Evolutionary conservation across 2,329 filamentous ascomycete genomes (phyloP), one percentile per base, ranked within the genome.

Genomic region (Nothopassalora personata): DNA sequence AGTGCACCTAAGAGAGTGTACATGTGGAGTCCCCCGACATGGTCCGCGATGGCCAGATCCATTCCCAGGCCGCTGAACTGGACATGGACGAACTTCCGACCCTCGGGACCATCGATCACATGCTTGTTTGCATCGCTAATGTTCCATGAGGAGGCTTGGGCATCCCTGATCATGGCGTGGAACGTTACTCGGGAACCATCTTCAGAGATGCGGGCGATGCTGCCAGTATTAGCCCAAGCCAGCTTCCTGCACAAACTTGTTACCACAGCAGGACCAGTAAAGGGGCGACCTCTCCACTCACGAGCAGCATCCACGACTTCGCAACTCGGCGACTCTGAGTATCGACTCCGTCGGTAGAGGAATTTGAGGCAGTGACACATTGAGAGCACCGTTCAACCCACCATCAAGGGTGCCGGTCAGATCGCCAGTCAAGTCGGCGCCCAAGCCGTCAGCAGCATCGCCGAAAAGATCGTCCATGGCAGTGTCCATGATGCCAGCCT

Each of bases 141-240:
- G 6, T 81, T 81, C 91, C 92, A 97, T 45, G 80, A 80, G 2
- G 87, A 90, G 73, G 88, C 83, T 11, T 85, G 80, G 0, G 86
- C 81, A 64, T 86, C 81, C 68, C 88, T 86, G 34, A 84, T 82
- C 53, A 96, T 80, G 70, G 90, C 87, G 60, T 87, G 85, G 49
- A 96, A 80, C 69, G 89, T 85, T 54, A 97, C 77, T 13, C 80
- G 81, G 51, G 82, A 81, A 30, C 89, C 88, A 74, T 92, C 88
- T 15, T 83, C 77, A 19, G 86, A 83, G 65, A 97, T 88, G 56
- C 87, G 88, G 30, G 92, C 92, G 65, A 97, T 90, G 60, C 87
- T 91, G 47, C 93, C 93, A 61, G 86, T 83, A 68, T 87, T 91
- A 10, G 93, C 96, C 92, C 93, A 97, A 31, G 89, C 86, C 56